Percentiles rank a stretch among this genome's conserved stretches.
phyloP scores from a whole-genome alignment of 1,284 basidiomycete species.

The Tremellales sp. region DNA sequence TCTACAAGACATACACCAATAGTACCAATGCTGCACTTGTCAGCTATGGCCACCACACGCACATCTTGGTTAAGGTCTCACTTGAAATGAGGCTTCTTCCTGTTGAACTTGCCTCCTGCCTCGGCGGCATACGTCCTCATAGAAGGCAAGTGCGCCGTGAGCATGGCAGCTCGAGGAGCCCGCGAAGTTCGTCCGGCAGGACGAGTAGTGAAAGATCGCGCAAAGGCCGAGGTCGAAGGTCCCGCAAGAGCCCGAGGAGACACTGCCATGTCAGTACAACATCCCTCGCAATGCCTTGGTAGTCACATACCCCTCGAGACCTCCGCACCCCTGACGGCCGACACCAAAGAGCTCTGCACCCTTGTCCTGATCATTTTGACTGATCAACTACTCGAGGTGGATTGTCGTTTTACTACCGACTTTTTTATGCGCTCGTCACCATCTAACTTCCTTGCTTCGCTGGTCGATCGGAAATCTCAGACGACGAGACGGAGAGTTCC shows the following conservation, averaged over 20 bases:
- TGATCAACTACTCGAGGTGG: neutral
- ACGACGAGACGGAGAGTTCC: too few relatives aligned
- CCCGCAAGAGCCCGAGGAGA: conserved; percentile 23
- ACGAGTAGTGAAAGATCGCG: conserved; percentile 20
- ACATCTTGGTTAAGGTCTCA: conserved; percentile 17
- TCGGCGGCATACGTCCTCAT: conserved; percentile 56
- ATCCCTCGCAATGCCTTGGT: neutral
- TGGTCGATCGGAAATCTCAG: neutral
- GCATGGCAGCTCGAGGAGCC: conserved; percentile 18
- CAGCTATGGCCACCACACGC: conserved; percentile 1
- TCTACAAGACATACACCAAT: conserved; percentile 56
- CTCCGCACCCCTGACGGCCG: conserved; percentile 27
- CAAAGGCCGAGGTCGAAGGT: conserved; percentile 21
- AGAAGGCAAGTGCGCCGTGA: conserved; percentile 11
- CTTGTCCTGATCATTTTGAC: conserved; percentile 33
- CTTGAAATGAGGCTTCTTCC: conserved; percentile 92
- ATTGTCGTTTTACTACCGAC: neutral
- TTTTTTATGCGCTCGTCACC: too few relatives aligned
- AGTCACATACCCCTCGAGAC: conserved; percentile 15
- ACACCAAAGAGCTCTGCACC: conserved; percentile 22
- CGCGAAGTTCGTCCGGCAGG: conserved; percentile 10
- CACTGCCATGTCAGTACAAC: neutral
- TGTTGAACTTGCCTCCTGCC: conserved; percentile 65
- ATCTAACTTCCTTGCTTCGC: neutral
- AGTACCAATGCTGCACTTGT: conserved; percentile 69